Evolutionary conservation across 2,329 filamentous ascomycete genomes (phyloP), one percentile per base, ranked within the genome.

Genomic region (Xylariaceae sp.): DNA sequence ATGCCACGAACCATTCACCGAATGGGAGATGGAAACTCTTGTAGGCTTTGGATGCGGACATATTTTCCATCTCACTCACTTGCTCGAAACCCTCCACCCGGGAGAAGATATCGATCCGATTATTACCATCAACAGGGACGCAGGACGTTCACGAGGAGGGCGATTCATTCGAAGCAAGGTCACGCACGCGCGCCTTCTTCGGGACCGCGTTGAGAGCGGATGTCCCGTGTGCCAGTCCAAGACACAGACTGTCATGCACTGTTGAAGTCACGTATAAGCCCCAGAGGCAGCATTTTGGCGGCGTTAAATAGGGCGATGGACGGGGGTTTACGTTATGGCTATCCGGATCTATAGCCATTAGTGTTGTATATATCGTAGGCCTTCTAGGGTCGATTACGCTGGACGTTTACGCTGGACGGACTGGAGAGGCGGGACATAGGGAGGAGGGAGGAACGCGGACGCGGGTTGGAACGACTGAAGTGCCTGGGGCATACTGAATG

Each of bases 161-260:
- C 80, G 87, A 58, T 90, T 88, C 56, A 86, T 97, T 5, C 89
- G 90, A 0, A 85, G 88, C 35, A 97, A 97, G 74, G 91, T 96
- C 34, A 94, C 89, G 64, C 90, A 91, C 71, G 92, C 92, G 45
- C 83, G 91, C 64, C 72, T 96, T 57, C 75, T 96, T 61, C 82
- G 86, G 66, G 88, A 92, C 68, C 84, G 84, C 62, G 80, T 93
- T 42, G 76, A 79, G 51, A 81, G 80, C 7, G 87, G 87, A 0
- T 90, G 87, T 74, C 83, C 85, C 0, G 76, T 87, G 15, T 88
- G 85, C 68, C 70, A 67, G 57, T 66, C 67, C 48, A 72, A 69
- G 64, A 71, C 69, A 55, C 70, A 71, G 34, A 64, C 63, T 7
- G 69, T 67, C 17, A 51, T 45, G 7, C 63, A 65, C 47, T 64